These are phyloP conservation scores for Sugiyamaella sp. DNA, from an alignment of 1,139 yeast genomes.

Conservation along the genomic window DNA sequence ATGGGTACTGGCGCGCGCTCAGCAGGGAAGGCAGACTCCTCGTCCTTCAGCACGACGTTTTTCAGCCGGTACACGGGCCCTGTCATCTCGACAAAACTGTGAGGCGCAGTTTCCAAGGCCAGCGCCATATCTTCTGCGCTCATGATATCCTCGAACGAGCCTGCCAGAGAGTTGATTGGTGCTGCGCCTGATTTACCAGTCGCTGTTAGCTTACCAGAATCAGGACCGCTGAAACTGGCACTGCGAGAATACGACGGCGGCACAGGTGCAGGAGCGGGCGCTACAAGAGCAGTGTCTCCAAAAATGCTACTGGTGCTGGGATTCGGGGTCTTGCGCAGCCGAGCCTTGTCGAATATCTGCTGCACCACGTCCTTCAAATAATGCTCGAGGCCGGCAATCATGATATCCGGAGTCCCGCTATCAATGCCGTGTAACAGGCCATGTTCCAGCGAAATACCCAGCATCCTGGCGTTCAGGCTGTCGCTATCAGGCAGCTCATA, in stretches of 20 bases:
- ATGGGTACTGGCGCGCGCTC: slow-evolving; percentile 9
- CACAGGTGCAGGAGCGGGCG: not conserved
- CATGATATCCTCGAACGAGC: slow-evolving; percentile 34
- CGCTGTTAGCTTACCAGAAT: not conserved
- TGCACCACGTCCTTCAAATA: slow-evolving; percentile 77
- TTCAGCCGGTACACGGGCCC: slow-evolving; percentile 41
- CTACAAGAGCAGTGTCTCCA: not conserved
- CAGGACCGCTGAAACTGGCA: not conserved
- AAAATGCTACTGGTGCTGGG: slow-evolving; percentile 8
- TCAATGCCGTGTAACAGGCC: slow-evolving; percentile 86
- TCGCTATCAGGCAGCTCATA: slow-evolving; percentile 85
- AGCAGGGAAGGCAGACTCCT: slow-evolving; percentile 24
- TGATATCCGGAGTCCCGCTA: slow-evolving; percentile 72
- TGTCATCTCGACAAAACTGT: slow-evolving; percentile 39
- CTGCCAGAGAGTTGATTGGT: slow-evolving; percentile 1
- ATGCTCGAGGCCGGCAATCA: slow-evolving; percentile 75
- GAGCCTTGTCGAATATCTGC: slow-evolving; percentile 60
- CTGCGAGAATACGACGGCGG: not conserved
- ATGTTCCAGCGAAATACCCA: slow-evolving; percentile 86
- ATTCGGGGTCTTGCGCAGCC: slow-evolving; percentile 14
- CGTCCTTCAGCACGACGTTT: slow-evolving; percentile 40
- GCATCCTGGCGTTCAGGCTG: slow-evolving; percentile 65
- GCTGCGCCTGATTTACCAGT: not conserved
- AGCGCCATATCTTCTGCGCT: slow-evolving; percentile 41
- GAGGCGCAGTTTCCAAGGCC: slow-evolving; percentile 39